Evolutionary conservation across 345 rosid species (phyloP), one percentile per base, ranked within the genome.

Genomic region (Triadica sebifera): DNA sequence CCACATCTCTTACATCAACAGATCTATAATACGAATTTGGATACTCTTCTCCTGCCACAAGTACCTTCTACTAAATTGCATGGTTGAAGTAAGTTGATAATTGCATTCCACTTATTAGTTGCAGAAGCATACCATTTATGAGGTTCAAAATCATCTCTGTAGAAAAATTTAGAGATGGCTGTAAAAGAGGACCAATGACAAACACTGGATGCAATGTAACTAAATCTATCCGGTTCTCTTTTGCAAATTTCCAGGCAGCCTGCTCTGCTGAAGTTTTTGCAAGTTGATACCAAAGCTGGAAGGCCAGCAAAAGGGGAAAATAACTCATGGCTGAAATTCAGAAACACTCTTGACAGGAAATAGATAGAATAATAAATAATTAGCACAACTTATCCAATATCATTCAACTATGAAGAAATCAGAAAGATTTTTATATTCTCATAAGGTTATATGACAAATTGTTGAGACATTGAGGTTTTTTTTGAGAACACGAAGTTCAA

Each of bases 211-310:
- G 43, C 9, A 75, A 50, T 2, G 47, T 52, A 17, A 75, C 46
- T 61, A 75, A 50, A 41, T 75, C 79, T 15, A 75, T 60, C 15
- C 11, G 19, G 13, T 69, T 75, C 4, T 69, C 78, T 49, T 60
- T 7, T 41, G 78, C 78, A 75, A 75, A 75, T 52, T 69, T 75
- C 78, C 78, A 50, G 37, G 78, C 74, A 59, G 78, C 69, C 62
- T 69, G 15, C 52, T 75, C 78, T 24, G 78, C 78, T 15, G 69
- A 69, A n/a, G 74, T 75, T 39, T 69, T 75, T 16, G 53, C 22
- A 25, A 69, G 47, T 1, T 29, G 58, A 38, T 75, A 75, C 72
- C 78, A 75, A 1, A 57, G 24, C 68, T 75, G 78, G 58, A 56
- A 19, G n/a, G 11, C 34, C 20, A 65, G 17, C 6, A 41, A 20